Evolutionary conservation across 805 yeast genomes (phyloP).

Genomic region (Suhomyces emberorum): DNA sequence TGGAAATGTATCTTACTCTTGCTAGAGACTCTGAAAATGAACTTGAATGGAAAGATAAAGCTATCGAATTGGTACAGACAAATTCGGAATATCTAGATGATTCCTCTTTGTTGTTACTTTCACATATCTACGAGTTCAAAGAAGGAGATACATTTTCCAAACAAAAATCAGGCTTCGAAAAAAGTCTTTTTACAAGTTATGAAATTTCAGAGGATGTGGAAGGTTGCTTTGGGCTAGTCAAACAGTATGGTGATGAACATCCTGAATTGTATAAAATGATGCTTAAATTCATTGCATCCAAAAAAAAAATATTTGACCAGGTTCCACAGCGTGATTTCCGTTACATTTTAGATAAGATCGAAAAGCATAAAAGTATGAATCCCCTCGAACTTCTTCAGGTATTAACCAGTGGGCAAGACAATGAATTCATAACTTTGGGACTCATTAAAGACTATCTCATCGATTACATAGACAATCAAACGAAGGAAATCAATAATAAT

Average conservation of each 20-base stretch:
- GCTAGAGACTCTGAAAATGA: constrained; percentile 32
- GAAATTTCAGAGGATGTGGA: constrained; percentile 56
- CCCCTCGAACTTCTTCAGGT: constrained; percentile 77
- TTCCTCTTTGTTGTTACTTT: constrained; percentile 51
- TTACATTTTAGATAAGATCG: constrained; percentile 51
- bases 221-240: constrained; percentile 55
- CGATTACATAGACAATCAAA: constrained; percentile 55
- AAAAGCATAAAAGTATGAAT: constrained; percentile 52
- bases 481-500: constrained; percentile 66
- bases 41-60: constrained; percentile 66
- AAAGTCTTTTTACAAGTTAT: constrained; percentile 64
- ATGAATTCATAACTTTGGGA: constrained; percentile 64
- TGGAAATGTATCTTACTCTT: constrained; percentile 73
- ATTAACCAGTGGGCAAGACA: constrained; percentile 45
- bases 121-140: constrained; percentile 54
- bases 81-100: constrained; percentile 52
- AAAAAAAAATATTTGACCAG: constrained; percentile 45
- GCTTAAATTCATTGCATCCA: constrained; percentile 58
- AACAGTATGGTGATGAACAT: constrained; percentile 57
- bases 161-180: constrained; percentile 44
- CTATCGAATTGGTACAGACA: constrained; percentile 47
- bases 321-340: constrained; percentile 51
- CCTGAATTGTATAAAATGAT: constrained; percentile 67
- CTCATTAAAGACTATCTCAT: constrained; percentile 66
- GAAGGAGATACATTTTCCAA: constrained; percentile 46